Percentiles rank a stretch among this genome's conserved stretches.
phyloP scores from a whole-genome alignment of 352 stramenopile species.

The Phytophthora pseudosyringae region DNA sequence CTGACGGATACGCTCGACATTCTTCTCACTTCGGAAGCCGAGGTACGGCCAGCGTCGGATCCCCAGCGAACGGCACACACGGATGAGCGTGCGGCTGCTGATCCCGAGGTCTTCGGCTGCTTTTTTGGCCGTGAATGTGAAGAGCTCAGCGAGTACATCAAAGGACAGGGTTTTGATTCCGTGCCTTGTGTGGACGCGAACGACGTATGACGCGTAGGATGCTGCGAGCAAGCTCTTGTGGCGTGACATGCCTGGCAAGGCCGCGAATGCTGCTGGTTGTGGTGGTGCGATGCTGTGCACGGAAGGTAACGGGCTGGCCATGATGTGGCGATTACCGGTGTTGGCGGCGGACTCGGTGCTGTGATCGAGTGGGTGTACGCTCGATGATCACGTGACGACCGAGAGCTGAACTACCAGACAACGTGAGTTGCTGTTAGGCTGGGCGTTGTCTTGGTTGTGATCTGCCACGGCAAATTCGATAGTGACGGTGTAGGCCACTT shows the following conservation, averaged over 20 bases:
- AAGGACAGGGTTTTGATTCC: constrained; percentile 85
- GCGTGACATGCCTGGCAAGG: constrained; percentile 16
- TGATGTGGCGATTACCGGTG: constrained; percentile 13
- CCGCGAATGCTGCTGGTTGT: constrained; percentile 13
- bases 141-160: constrained; percentile 68
- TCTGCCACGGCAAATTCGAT: constrained; percentile 41
- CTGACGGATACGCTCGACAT: constrained; percentile 77
- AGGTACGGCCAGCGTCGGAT: constrained; percentile 84
- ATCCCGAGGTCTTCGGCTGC: constrained; percentile 77
- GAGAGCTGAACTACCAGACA: constrained; percentile 22
- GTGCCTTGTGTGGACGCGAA: constrained; percentile 67
- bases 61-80: constrained; percentile 74
- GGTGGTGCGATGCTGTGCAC: constrained; percentile 28
- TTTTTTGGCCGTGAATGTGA: constrained; percentile 81
- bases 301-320: constrained; percentile 32
- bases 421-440: constrained; percentile 16
- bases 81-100: constrained; percentile 80
- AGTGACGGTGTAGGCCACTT: constrained; percentile 29
- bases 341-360: constrained; percentile 15
- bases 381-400: constrained; percentile 9
- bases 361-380: constrained; percentile 15
- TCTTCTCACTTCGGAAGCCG: constrained; percentile 82
- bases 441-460: constrained; percentile 28
- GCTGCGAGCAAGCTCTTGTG: constrained; percentile 42
- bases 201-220: constrained; percentile 63